These are phyloP conservation scores for Neurospora sp. DNA, from an alignment of 495 filamentous ascomycete species.

Conservation along the genomic window DNA sequence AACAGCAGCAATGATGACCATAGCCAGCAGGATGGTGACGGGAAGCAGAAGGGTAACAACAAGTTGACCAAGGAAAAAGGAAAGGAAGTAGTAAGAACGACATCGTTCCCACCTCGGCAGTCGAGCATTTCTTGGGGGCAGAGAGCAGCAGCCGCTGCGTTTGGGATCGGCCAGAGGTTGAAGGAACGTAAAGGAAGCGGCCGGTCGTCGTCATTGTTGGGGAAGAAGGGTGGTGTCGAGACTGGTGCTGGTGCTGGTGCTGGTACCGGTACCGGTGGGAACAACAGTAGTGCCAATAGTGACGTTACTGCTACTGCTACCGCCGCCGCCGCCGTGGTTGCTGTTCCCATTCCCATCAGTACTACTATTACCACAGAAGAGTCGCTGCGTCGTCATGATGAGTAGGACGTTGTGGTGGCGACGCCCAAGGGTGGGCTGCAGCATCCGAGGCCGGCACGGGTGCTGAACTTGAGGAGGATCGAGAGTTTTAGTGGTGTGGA, in stretches of 20 bases:
- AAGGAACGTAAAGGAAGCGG: slow-evolving; percentile 7
- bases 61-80: slow-evolving; percentile 3
- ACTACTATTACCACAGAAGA: background rate
- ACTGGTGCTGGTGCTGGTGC: background rate
- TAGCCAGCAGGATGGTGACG: slow-evolving; percentile 8
- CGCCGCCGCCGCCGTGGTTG: background rate
- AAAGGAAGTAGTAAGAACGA: background rate
- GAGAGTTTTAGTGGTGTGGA: slow-evolving; percentile 13
- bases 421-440: slow-evolving; percentile 18
- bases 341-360: background rate
- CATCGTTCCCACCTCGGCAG: background rate
- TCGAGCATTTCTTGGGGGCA: slow-evolving; percentile 10
- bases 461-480: slow-evolving; percentile 25
- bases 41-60: background rate
- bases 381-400: background rate
- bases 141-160: slow-evolving; percentile 14
- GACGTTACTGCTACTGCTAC: background rate
- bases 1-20: background rate
- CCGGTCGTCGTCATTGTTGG: background rate
- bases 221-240: background rate
- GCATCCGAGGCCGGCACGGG: slow-evolving; percentile 25
- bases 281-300: background rate
- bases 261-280: background rate
- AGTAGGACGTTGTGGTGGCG: slow-evolving; percentile 11
- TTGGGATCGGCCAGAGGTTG: slow-evolving; percentile 10